These are phyloP conservation scores for Sporothrix sp. DNA, from an alignment of 2,329 filamentous ascomycete species.

Conservation along the genomic window DNA sequence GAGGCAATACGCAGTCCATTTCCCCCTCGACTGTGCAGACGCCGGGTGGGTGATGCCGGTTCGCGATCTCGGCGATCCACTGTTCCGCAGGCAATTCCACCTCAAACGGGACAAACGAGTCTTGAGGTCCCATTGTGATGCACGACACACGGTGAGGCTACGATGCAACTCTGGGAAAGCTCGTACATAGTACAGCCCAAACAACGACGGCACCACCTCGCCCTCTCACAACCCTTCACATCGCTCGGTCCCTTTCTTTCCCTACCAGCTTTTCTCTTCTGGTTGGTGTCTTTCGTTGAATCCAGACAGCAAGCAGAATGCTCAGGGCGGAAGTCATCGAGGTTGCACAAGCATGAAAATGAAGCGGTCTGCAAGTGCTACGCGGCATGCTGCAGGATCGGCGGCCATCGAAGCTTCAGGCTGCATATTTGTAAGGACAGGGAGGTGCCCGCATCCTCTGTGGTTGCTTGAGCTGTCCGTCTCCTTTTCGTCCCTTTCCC, in stretches of 20 bases:
- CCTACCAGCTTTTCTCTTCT: too few species aligned
- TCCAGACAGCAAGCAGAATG: background rate
- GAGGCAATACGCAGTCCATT: background rate
- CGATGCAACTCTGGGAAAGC: too few species aligned
- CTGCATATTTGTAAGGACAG: background rate
- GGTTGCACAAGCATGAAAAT: background rate
- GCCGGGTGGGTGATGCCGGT: background rate
- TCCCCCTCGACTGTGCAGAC: constrained; percentile 2
- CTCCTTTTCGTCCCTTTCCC: background rate
- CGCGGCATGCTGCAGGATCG: constrained; percentile 11
- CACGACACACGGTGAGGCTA: too few species aligned
- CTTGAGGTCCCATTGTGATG: too few species aligned
- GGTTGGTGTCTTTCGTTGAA: too few species aligned
- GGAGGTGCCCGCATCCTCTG: background rate
- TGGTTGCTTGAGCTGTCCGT: background rate
- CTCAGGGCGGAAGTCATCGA: too few species aligned
- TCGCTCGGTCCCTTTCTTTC: background rate
- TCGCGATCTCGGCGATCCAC: constrained; percentile 9
- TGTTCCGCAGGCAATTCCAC: background rate
- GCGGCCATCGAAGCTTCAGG: constrained; percentile 4
- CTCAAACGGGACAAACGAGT: constrained; percentile 3
- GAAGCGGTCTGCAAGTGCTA: constrained; percentile 4
- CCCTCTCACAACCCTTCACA: background rate
- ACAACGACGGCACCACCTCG: background rate
- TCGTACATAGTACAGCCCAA: too few species aligned